Conservation (phyloP, 495 filamentous ascomycete genomes). For the Aspergillus indologenus region DNA sequence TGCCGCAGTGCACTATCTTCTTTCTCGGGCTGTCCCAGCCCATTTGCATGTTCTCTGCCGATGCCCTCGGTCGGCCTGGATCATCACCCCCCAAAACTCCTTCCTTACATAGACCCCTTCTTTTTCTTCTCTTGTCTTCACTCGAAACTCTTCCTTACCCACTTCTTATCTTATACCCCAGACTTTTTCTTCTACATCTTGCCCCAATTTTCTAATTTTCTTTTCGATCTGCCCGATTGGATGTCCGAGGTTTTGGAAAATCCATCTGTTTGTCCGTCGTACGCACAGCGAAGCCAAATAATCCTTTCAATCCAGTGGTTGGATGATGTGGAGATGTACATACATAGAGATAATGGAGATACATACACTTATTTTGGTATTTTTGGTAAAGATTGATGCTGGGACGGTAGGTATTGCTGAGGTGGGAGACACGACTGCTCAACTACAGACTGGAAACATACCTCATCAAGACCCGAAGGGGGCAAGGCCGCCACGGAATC, state of each 20-base stretch:
- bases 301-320: no score
- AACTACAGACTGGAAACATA: no score
- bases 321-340: background rate
- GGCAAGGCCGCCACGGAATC: background rate
- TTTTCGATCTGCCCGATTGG: background rate
- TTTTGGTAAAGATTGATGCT: no score
- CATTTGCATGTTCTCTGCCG: background rate
- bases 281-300: background rate
- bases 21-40: background rate
- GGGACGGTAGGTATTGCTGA: no score
- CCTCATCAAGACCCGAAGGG: no score
- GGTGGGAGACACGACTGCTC: no score
- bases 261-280: background rate
- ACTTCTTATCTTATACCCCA: slow-evolving; percentile 10
- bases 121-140: slow-evolving; percentile 12
- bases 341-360: slow-evolving; percentile 18
- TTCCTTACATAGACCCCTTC: background rate
- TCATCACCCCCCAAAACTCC: background rate
- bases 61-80: background rate
- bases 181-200: slow-evolving; percentile 5
- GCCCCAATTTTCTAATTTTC: background rate
- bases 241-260: background rate
- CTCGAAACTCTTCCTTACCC: slow-evolving; percentile 5
- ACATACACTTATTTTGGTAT: no score
- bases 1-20: no score